These are phyloP conservation scores for Paracamarosporium sp. DNA, from an alignment of 2,329 filamentous ascomycete species.

Conservation along the genomic window DNA sequence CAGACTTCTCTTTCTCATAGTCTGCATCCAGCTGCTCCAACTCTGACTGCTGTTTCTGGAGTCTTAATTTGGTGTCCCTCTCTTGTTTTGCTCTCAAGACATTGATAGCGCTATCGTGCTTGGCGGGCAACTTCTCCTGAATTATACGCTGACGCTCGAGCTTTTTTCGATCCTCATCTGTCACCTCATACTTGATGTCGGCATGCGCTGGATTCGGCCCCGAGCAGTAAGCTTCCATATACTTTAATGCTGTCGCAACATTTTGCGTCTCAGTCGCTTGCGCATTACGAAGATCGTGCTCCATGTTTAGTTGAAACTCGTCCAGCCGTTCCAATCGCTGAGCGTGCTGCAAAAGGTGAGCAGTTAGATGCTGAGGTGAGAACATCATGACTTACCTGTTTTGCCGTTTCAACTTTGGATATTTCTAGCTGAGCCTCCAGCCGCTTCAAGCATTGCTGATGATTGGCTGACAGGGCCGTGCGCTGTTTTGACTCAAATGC, in stretches of 20 bases:
- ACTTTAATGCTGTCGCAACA: conserved; percentile 52
- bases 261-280: conserved; percentile 53
- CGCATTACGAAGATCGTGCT: conserved; percentile 49
- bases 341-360: conserved; percentile 42
- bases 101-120: conserved; percentile 55
- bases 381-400: conserved; percentile 33
- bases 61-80: conserved; percentile 43
- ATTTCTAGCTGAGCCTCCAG: conserved; percentile 29
- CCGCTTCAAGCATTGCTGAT: conserved; percentile 28
- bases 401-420: conserved; percentile 25
- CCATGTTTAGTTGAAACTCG: conserved; percentile 52
- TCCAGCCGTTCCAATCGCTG: conserved; percentile 51
- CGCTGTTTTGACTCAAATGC: conserved; percentile 42
- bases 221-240: conserved; percentile 57
- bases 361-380: conserved; percentile 11
- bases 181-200: conserved; percentile 44
- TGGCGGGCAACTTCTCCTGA: conserved; percentile 48
- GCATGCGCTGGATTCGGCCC: conserved; percentile 37
- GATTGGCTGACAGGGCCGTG: conserved; percentile 34
- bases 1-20: conserved; percentile 41
- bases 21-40: conserved; percentile 41
- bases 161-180: conserved; percentile 52
- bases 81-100: conserved; percentile 55
- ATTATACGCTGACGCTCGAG: conserved; percentile 49
- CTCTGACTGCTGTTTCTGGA: conserved; percentile 50